Evolutionary conservation across 2,329 filamentous ascomycete genomes (phyloP), one percentile per base, ranked within the genome.

Genomic region (Pseudopithomyces maydicus): DNA sequence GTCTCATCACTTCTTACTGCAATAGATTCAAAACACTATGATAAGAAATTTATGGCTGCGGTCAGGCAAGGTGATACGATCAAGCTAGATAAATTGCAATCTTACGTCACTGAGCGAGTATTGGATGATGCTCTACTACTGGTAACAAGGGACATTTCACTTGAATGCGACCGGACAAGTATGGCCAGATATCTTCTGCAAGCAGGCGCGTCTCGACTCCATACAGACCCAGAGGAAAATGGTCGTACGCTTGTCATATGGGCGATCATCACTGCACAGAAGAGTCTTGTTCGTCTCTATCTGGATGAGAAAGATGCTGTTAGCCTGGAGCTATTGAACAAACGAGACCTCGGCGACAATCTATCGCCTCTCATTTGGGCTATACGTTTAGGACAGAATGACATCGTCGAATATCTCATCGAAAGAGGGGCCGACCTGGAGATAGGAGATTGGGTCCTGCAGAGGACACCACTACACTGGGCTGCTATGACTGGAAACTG

Each of bases 191-290:
- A 14, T 11, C 52, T 48, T 6, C 43, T 47, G 19, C 26, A 19
- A 20, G 8, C 26, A 22, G 45, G 45, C 11, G 45, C 45, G 8
- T 48, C 45, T 15, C 26, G 42, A n/a, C 36, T 49, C 8, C 36
- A 44, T 29, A 50, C 33, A 20, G 52, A 55, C 23, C 20, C 35
- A 3, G 45, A 43, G 12, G 33, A 29, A 12, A 22, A 22, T 17
- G 38, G n/a, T 26, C 52, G 52, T 39, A 55, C 52, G 15, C 45
- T 46, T 12, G 44, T 55, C 15, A 49, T 50, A 10, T 55, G 52
- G 52, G 52, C 45, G 15, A 47, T 54, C 12, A 43, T 54, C 6
- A 26, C 32, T 19, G 52, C 42, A 17, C 38, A 20, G 19, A 22
- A 8, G 17, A 43, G 42, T 22, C 52, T 54, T 3, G 52, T 47